Evolutionary conservation across 208 protist species (phyloP).

Genomic region (Phytomonas sp.): DNA sequence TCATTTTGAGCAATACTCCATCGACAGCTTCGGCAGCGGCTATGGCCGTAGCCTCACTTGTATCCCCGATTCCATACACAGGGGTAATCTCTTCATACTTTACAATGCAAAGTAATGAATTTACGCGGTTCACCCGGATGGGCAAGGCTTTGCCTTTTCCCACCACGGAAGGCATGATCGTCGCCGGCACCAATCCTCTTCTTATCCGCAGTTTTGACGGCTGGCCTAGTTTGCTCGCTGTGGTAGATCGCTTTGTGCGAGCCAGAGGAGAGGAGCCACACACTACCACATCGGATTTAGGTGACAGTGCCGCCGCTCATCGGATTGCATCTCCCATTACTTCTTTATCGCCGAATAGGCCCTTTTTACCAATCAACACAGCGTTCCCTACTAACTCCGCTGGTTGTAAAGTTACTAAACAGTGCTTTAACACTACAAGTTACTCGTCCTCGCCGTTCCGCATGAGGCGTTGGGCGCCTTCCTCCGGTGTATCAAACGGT

Average conservation of each 20-base stretch:
- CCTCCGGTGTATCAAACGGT: too few species aligned
- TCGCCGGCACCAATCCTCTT: constrained; percentile 76
- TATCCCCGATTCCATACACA: constrained; percentile 63
- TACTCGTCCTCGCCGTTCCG: too few species aligned
- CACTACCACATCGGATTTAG: too few species aligned
- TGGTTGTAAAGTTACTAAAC: too few species aligned
- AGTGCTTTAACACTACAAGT: too few species aligned
- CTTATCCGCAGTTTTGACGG: constrained; percentile 70
- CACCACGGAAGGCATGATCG: constrained; percentile 32
- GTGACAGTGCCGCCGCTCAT: too few species aligned
- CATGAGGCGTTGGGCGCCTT: too few species aligned
- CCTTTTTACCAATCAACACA: too few species aligned
- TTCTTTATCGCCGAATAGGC: too few species aligned
- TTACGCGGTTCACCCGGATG: constrained; percentile 45
- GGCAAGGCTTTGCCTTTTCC: constrained; percentile 65
- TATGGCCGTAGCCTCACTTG: constrained; percentile 59
- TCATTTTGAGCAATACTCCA: constrained; percentile 78
- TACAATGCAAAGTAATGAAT: constrained; percentile 75
- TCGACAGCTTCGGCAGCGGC: constrained; percentile 57
- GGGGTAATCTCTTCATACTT: constrained; percentile 70
- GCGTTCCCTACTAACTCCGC: too few species aligned
- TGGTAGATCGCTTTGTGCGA: constrained; percentile 32
- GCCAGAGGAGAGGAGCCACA: not conserved
- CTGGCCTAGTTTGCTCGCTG: constrained; percentile 57
- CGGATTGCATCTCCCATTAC: too few species aligned